Base-by-base conservation (phyloP, 2,329 filamentous ascomycete species). In the Cladobotryum protrusum region DNA sequence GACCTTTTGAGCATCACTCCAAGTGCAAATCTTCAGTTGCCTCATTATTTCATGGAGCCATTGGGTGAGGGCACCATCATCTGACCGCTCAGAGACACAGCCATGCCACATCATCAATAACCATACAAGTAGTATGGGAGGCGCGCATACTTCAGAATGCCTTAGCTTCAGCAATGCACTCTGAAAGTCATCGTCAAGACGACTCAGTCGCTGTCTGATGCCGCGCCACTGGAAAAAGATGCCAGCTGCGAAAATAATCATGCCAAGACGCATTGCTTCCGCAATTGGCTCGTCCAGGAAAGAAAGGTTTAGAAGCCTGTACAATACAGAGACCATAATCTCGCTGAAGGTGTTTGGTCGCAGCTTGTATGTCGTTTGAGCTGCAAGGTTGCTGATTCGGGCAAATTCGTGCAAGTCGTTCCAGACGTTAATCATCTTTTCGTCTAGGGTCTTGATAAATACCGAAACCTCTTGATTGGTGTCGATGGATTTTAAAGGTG, bases 161-260 rank as follows among this genome's bases (percentile, higher is more conserved):
- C 11, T 29, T 9, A 29, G 24, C 24, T 29, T 29, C 24, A 29
- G 6, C 11, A 29, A 8, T 8, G 6, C 11, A 5, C 24, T 9
- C 24, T 8, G 6, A 4, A 29, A 29, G 24, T 29, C 24, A 29
- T 29, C 24, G 24, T 29, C 6, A 4, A 29, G 24, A 9, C 8
- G 3, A 5, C 7, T 53, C 3, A 4, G 52, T n/a, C 56, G 47
- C 12, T 56, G 48, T 17, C 49, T 58, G 42, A 59, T 56, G 15
- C 49, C 52, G 2, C 56, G 42, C 54, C 56, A 59, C 2, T 52
- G 45, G 11, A 56, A 58, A 34, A 60, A 60, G 1, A 57, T 43
- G 6, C 39, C 8, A 0, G 52, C 41, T 9, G 54, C 19, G 7
- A 53, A 59, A 2, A 34, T 18, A 33, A 52, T 48, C 50, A 60